Evolutionary conservation across 2,329 filamentous ascomycete species (phyloP).

Genomic region (Aspergillus sp.): DNA sequence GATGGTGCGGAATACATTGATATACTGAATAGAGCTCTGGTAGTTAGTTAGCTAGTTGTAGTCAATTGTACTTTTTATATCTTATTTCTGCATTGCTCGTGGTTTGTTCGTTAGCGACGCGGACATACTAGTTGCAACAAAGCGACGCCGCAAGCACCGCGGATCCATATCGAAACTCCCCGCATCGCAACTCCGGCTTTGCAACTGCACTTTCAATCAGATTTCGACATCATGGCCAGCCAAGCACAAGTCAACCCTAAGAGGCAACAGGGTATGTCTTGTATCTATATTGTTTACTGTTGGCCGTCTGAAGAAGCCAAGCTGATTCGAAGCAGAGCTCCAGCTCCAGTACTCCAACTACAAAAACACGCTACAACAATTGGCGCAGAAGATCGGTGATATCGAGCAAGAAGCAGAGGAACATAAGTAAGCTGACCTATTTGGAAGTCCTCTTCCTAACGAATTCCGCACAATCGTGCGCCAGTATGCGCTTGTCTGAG

Average conservation of each 20-base stretch:
- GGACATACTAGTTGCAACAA: no score
- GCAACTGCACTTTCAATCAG: slow-evolving; percentile 22
- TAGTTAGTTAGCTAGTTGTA: no score
- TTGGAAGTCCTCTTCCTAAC: no score
- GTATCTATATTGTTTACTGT: no score
- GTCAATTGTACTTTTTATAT: no score
- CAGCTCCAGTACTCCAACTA: slow-evolving; percentile 55
- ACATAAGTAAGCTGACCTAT: slow-evolving; percentile 73
- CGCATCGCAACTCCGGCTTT: slow-evolving; percentile 37
- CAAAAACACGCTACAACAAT: slow-evolving; percentile 77
- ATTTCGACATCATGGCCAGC: slow-evolving; percentile 38
- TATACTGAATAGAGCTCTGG: no score
- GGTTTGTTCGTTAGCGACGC: no score
- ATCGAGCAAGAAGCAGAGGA: slow-evolving; percentile 97
- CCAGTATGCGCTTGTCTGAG: background rate
- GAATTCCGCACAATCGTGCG: no score
- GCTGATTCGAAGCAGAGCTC: slow-evolving; percentile 43
- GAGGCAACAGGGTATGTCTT: slow-evolving; percentile 51
- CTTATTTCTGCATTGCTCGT: no score
- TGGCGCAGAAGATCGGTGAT: slow-evolving; percentile 95
- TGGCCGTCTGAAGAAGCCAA: background rate
- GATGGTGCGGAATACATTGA: background rate
- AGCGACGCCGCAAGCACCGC: background rate
- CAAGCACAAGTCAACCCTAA: slow-evolving; percentile 44
- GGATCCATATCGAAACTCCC: slow-evolving; percentile 27